Conservation (phyloP, 139 green algal genomes). For the Coelastrella sp. region DNA sequence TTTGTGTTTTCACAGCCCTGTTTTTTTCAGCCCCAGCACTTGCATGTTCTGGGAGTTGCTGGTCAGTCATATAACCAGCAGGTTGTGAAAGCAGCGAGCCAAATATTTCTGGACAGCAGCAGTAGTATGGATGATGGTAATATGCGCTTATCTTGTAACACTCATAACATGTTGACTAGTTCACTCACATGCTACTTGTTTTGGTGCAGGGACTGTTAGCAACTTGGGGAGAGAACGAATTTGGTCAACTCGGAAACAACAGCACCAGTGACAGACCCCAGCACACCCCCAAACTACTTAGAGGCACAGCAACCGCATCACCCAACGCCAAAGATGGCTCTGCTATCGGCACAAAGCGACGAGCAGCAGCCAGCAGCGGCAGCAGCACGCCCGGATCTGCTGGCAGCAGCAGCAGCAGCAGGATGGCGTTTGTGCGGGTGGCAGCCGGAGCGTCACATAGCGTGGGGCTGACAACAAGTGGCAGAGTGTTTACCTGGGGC, state of each 20-base stretch:
- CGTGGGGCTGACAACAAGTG: conserved; percentile 65
- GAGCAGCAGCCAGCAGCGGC: not conserved
- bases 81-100: no score
- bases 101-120: not conserved
- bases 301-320: conserved; percentile 17
- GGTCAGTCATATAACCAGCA: no score
- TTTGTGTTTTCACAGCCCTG: no score
- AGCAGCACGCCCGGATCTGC: conserved; percentile 43
- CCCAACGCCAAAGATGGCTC: not conserved
- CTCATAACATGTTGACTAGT: no score
- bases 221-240: conserved; percentile 72
- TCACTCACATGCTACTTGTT: no score
- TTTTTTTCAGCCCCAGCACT: no score
- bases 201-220: conserved; percentile 48
- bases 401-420: not conserved
- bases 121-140: conserved; percentile 16
- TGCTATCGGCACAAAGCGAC: not conserved
- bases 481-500: conserved; percentile 72
- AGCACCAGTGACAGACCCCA: conserved; percentile 33
- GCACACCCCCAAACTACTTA: conserved; percentile 35
- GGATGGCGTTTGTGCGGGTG: conserved; percentile 1
- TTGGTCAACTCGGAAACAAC: conserved; percentile 74
- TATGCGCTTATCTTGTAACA: not conserved
- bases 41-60: no score
- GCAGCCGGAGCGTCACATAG: conserved; percentile 74